A percentile compares a stretch with the other conserved stretches of the same genome.
These are phyloP conservation scores for Pythium apleroticum DNA, from an alignment of 352 stramenopile genomes.

Conservation along the genomic window DNA sequence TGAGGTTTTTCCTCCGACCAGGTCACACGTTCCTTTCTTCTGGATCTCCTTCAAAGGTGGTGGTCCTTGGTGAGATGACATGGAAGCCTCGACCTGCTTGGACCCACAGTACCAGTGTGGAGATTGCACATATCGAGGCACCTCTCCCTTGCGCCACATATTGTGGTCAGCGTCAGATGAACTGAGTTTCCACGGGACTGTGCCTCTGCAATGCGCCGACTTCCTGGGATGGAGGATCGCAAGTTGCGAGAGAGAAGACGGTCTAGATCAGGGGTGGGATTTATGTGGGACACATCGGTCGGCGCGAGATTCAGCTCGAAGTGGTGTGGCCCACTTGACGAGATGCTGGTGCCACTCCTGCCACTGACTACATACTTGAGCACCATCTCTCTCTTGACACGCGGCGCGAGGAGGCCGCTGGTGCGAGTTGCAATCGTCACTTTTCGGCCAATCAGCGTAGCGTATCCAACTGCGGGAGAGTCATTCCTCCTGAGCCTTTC, in stretches of 20 bases:
- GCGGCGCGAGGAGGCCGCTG: conserved; percentile 22
- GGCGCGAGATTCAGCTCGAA: neutral
- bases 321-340: neutral
- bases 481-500: conserved; percentile 14
- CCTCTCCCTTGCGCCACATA: neutral
- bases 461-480: conserved; percentile 23
- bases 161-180: neutral
- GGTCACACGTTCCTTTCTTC: neutral
- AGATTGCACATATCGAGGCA: neutral
- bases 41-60: no score
- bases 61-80: no score
- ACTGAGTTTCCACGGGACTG: neutral
- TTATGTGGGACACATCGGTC: neutral
- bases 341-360: neutral
- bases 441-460: conserved; percentile 22
- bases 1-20: neutral
- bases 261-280: neutral
- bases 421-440: conserved; percentile 10
- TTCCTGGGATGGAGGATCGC: neutral
- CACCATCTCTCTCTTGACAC: no score
- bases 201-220: neutral
- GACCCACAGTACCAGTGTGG: no score
- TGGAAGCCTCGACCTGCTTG: neutral
- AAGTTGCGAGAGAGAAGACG: neutral
- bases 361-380: conserved; percentile 3